Evolutionary conservation across 75 land plant species (phyloP), one percentile per base, ranked within the genome.

Genomic region (Pinus taeda): DNA sequence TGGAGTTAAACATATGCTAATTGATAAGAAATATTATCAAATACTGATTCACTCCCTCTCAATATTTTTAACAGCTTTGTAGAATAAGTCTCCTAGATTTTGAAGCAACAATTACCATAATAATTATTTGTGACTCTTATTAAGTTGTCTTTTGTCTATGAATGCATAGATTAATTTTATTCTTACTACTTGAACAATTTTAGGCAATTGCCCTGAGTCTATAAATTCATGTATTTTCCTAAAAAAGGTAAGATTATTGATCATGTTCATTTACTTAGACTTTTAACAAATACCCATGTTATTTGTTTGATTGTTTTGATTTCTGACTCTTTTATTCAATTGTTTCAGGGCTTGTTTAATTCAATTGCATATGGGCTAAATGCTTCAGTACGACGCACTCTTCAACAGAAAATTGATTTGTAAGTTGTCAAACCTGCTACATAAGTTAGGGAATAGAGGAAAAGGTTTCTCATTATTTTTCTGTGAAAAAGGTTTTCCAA

Each of bases 301-400:
- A 60, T 6, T 18, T 18, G 21, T 60, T n/a, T 18, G 21, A 60
- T 60, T 60, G 18, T 60, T 60, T 60, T 57, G 80, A 55, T 75
- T 42, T 75, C 61, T 79, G 24, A 15, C 21, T 75, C 24, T 57
- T 58, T 42, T 20, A 45, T 26, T 60, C 56, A 57, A 60, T 59
- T 60, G 15, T 24, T 79, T 22, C 81, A 95, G 98, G 98, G 98
- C 2, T 75, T 95, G 57, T 95, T 93, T 71, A 95, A 95, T 74
- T 93, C 98, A 33, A 88, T 95, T 82, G 98, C 98, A 45, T 95
- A 95, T 79, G 98, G 98, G 24, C 86, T 95, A 12, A 95, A 95
- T 81, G 80, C 98, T 75, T 90, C 98, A 57, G 98, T 95, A 33
- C 89, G 98, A 1, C 75, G 90, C 60, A 92, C 93, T 62, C 86